Percentiles rank a stretch among this genome's conserved stretches.
Conservation (phyloP, 2,329 filamentous ascomycete genomes). For the Cordyceps cicadae region DNA sequence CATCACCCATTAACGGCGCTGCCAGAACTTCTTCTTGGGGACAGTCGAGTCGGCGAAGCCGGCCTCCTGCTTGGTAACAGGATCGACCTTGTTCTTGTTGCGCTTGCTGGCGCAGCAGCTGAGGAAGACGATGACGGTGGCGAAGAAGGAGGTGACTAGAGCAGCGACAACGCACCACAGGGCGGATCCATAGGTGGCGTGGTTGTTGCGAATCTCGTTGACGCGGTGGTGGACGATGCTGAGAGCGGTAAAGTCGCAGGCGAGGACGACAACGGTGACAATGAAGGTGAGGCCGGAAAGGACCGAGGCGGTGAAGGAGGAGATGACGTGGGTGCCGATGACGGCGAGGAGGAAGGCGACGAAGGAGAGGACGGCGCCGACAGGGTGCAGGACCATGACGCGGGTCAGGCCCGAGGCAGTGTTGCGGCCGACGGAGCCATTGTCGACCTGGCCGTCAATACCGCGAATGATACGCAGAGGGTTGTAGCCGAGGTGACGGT, state of each 20-base stretch:
- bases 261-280: conserved; percentile 38
- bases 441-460: conserved; percentile 27
- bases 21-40: conserved; percentile 8
- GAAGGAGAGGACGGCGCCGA: conserved; percentile 50
- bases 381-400: conserved; percentile 55
- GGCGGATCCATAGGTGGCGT: conserved; percentile 43
- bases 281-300: conserved; percentile 42
- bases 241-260: conserved; percentile 51
- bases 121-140: conserved; percentile 49
- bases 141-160: conserved; percentile 47
- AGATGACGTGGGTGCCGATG: conserved; percentile 35
- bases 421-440: conserved; percentile 34
- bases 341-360: conserved; percentile 42
- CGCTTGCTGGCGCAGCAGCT: conserved; percentile 50
- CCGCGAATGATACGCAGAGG: conserved; percentile 36
- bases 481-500: conserved; percentile 45
- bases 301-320: conserved; percentile 43
- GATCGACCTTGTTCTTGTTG: conserved; percentile 22
- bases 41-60: conserved; percentile 17
- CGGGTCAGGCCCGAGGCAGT: conserved; percentile 44
- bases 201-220: conserved; percentile 34
- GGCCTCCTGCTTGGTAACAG: conserved; percentile 20
- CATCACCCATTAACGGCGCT: conserved; percentile 8
- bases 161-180: conserved; percentile 53
- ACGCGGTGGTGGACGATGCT: conserved; percentile 44